Percentiles rank a stretch among this genome's conserved stretches.
phyloP scores from a whole-genome alignment of 176 grass and related monocot species.

The Phragmites australis region DNA sequence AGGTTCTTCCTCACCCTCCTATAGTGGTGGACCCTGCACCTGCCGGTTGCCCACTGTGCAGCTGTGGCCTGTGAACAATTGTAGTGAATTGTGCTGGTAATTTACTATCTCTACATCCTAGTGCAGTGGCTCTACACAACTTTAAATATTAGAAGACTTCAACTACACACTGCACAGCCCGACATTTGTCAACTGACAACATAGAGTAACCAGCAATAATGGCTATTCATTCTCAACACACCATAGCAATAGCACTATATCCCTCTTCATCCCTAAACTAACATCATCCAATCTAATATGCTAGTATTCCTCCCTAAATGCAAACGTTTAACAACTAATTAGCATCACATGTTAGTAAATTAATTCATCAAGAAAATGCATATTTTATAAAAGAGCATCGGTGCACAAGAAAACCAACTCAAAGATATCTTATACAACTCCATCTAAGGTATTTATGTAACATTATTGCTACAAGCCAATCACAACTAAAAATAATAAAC shows the following conservation, averaged over 20 bases:
- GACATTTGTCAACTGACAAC: neutral
- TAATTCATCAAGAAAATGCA: slow-evolving; percentile 2
- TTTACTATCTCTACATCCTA: slow-evolving; percentile 6
- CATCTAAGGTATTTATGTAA: neutral
- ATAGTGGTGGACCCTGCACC: slow-evolving; percentile 1
- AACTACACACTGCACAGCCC: neutral
- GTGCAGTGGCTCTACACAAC: neutral
- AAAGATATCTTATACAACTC: neutral
- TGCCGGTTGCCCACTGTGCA: neutral
- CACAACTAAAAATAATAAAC: neutral
- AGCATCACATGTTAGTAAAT: slow-evolving; percentile 30
- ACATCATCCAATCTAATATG: neutral
- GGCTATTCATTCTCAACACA: neutral
- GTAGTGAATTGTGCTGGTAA: slow-evolving; percentile 3
- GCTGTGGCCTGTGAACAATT: neutral
- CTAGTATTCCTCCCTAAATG: neutral
- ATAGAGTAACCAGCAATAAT: slow-evolving; percentile 9
- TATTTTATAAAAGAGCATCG: neutral
- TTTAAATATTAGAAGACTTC: slow-evolving; percentile 3
- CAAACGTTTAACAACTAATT: slow-evolving; percentile 6
- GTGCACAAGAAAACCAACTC: neutral
- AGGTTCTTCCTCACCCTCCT: neutral
- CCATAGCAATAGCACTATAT: neutral
- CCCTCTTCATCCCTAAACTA: slow-evolving; percentile 5
- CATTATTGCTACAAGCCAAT: neutral